A percentile compares a stretch with the other conserved stretches of the same genome.
Evolutionary conservation across 2,329 filamentous ascomycete genomes (phyloP).

Genomic region (Clonostachys byssicola): DNA sequence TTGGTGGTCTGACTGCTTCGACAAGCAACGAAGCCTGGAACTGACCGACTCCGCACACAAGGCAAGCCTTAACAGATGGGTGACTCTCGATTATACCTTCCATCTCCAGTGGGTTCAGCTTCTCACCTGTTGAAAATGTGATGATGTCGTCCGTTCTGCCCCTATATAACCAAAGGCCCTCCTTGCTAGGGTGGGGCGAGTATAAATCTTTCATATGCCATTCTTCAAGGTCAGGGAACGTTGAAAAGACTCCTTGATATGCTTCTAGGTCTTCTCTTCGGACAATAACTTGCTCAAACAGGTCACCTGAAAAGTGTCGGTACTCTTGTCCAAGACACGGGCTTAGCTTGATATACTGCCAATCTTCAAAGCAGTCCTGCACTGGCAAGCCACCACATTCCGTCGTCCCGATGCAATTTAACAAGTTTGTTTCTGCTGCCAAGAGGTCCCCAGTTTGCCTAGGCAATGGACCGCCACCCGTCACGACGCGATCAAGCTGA

Average conservation of each 20-base stretch:
- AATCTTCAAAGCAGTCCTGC: slow-evolving; percentile 12
- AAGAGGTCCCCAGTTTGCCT: slow-evolving; percentile 19
- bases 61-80: slow-evolving; percentile 16
- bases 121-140: slow-evolving; percentile 33
- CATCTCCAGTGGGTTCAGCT: slow-evolving; percentile 31
- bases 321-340: slow-evolving; percentile 10
- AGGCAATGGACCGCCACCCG: slow-evolving; percentile 19
- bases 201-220: slow-evolving; percentile 40
- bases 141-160: slow-evolving; percentile 33
- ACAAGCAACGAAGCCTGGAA: slow-evolving; percentile 21
- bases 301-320: slow-evolving; percentile 8
- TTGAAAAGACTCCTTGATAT: slow-evolving; percentile 30
- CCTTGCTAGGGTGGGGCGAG: slow-evolving; percentile 22
- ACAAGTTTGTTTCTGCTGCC: slow-evolving; percentile 12
- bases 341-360: slow-evolving; percentile 21
- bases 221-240: slow-evolving; percentile 31
- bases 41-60: slow-evolving; percentile 24
- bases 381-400: slow-evolving; percentile 15
- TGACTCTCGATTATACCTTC: slow-evolving; percentile 23
- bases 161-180: slow-evolving; percentile 24
- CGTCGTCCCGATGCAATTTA: slow-evolving; percentile 21
- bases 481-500: slow-evolving; percentile 13
- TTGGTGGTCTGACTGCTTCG: slow-evolving; percentile 29
- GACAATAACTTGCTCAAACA: slow-evolving; percentile 25
- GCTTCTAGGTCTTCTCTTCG: slow-evolving; percentile 11